Evolutionary conservation across 208 protist genomes (phyloP).

Genomic region (Acanthamoeba healyi): DNA sequence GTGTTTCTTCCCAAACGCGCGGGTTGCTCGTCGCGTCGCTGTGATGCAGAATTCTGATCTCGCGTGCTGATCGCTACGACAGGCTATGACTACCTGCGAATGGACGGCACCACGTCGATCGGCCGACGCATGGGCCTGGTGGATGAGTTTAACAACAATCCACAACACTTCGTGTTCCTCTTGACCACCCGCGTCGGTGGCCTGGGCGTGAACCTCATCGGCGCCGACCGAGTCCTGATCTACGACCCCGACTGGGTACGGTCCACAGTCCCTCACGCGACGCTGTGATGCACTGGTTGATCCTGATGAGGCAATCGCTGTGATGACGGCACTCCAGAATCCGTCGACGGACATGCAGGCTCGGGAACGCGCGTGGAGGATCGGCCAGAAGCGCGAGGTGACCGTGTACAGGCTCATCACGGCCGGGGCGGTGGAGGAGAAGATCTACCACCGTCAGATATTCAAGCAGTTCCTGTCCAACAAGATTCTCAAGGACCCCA

Average conservation of each 20-base stretch:
- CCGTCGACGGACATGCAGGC: slow-evolving; percentile 91
- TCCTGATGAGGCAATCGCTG: background rate
- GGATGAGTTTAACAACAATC: slow-evolving; percentile 96
- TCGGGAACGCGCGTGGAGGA: slow-evolving; percentile 96
- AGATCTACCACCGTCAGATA: slow-evolving; percentile 98
- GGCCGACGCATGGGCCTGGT: slow-evolving; percentile 93
- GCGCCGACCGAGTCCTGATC: slow-evolving; percentile 98
- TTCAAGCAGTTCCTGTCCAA: slow-evolving; percentile 96
- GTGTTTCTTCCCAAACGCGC: no score
- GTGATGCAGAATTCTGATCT: no score
- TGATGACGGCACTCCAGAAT: slow-evolving; percentile 80
- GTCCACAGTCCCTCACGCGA: no score
- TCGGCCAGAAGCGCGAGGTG: slow-evolving; percentile 97
- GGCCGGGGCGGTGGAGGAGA: slow-evolving; percentile 98
- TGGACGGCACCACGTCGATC: slow-evolving; percentile 96
- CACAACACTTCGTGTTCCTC: slow-evolving; percentile 95
- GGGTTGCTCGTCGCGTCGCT: no score
- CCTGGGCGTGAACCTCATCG: slow-evolving; percentile 98
- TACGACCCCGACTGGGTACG: slow-evolving; percentile 98
- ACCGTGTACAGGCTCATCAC: slow-evolving; percentile 98
- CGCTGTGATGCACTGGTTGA: no score
- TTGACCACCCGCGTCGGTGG: slow-evolving; percentile 96
- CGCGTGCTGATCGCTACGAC: background rate
- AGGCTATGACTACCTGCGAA: slow-evolving; percentile 93
- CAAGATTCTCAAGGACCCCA: slow-evolving; percentile 97